Conservation (phyloP, 2,329 filamentous ascomycete genomes). For the Ceratocystis smalleyi region DNA sequence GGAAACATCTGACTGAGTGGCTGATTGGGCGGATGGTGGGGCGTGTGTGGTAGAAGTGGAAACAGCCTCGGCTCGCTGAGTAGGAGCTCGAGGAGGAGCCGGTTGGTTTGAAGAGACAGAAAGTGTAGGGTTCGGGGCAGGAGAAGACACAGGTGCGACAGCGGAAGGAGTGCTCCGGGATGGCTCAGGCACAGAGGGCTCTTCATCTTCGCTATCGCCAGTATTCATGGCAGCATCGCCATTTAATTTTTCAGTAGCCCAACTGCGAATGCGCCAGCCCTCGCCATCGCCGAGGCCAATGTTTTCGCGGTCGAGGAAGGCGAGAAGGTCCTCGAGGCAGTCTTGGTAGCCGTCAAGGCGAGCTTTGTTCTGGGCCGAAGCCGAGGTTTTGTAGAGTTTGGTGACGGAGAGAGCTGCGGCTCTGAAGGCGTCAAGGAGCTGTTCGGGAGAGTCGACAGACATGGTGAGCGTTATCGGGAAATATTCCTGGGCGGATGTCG, state of each 20-base stretch:
- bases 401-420: slow-evolving; percentile 85
- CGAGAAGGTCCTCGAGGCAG: slow-evolving; percentile 76
- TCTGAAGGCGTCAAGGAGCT: slow-evolving; percentile 78
- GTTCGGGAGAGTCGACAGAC: slow-evolving; percentile 34
- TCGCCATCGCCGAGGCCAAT: slow-evolving; percentile 68
- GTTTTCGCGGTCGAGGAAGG: slow-evolving; percentile 68
- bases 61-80: slow-evolving; percentile 12
- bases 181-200: slow-evolving; percentile 36
- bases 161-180: background rate
- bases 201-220: slow-evolving; percentile 51
- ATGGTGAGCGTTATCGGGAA: slow-evolving; percentile 18
- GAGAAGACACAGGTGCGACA: slow-evolving; percentile 18
- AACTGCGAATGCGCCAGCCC: slow-evolving; percentile 45
- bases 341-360: slow-evolving; percentile 81
- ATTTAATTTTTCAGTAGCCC: slow-evolving; percentile 55
- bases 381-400: slow-evolving; percentile 87
- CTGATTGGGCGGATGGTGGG: background rate
- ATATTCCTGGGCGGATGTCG: background rate
- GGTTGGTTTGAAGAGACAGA: slow-evolving; percentile 18
- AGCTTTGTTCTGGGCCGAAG: slow-evolving; percentile 58
- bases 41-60: background rate
- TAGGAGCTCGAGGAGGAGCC: slow-evolving; percentile 20
- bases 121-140: slow-evolving; percentile 16
- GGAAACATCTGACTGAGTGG: slow-evolving; percentile 12
- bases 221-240: slow-evolving; percentile 39